Evolutionary conservation across 257 asterid species (phyloP).

Genomic region (Knoxia roxburghii): DNA sequence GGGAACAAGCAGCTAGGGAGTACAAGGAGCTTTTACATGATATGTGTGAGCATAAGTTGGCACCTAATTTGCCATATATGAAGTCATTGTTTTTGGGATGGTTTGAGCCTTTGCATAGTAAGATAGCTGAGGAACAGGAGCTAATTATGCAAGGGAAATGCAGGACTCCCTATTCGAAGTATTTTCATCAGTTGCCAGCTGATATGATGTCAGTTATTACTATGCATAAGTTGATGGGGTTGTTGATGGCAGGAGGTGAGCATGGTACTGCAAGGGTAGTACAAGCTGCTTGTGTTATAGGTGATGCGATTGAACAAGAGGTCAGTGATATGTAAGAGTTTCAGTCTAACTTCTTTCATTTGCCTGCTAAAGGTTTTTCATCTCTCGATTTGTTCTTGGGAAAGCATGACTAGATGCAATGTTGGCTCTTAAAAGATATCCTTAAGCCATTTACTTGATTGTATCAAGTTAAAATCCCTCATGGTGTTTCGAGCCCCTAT

Average conservation of each 20-base stretch:
- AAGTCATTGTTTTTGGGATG: conserved; percentile 87
- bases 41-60: conserved; percentile 93
- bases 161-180: conserved; percentile 46
- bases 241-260: conserved; percentile 83
- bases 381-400: background rate
- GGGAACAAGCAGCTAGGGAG: conserved; percentile 84
- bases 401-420: background rate
- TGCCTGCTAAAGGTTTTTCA: background rate
- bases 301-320: conserved; percentile 97
- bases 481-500: no score
- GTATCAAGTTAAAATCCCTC: background rate
- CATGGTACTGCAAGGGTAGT: conserved; percentile 68
- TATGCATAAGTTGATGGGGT: conserved; percentile 87
- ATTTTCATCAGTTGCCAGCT: conserved; percentile 70
- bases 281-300: conserved; percentile 69
- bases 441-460: background rate
- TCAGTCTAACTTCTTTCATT: background rate
- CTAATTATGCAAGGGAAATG: conserved; percentile 47
- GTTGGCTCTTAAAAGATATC: background rate
- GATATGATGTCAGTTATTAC: conserved; percentile 96
- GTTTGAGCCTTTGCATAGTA: conserved; percentile 87
- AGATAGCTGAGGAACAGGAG: conserved; percentile 78
- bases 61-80: conserved; percentile 88
- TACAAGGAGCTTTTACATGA: conserved; percentile 73
- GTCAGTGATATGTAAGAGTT: conserved; percentile 28